Percentiles rank a stretch among this genome's conserved stretches.
Evolutionary conservation across 495 filamentous ascomycete species (phyloP).

Genomic region (Trichodelitschia bisporula): DNA sequence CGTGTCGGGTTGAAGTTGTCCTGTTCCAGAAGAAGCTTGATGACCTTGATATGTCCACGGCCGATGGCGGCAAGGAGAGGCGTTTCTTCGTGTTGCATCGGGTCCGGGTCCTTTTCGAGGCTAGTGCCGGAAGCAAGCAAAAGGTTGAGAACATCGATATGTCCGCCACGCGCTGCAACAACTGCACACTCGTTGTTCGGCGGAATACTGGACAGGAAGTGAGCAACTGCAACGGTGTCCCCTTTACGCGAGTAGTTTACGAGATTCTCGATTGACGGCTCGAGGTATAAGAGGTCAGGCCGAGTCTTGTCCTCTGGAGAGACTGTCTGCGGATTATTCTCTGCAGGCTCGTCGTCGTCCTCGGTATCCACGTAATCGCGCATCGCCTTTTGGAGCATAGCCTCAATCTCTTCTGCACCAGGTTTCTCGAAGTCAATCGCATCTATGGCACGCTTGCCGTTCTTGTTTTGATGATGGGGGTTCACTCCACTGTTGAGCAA

Average conservation of each 20-base stretch:
- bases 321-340: slow-evolving; percentile 13
- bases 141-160: slow-evolving; percentile 63
- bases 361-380: slow-evolving; percentile 19
- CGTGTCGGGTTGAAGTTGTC: slow-evolving; percentile 55
- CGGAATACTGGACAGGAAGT: slow-evolving; percentile 54
- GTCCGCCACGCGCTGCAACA: slow-evolving; percentile 77
- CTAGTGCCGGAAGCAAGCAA: slow-evolving; percentile 56
- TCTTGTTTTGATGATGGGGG: slow-evolving; percentile 61
- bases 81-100: slow-evolving; percentile 42
- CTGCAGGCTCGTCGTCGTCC: slow-evolving; percentile 25
- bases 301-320: slow-evolving; percentile 7
- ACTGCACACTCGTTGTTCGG: slow-evolving; percentile 71
- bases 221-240: slow-evolving; percentile 53
- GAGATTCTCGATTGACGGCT: slow-evolving; percentile 33
- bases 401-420: slow-evolving; percentile 29
- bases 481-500: slow-evolving; percentile 58
- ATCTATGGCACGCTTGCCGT: slow-evolving; percentile 72
- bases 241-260: slow-evolving; percentile 60
- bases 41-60: slow-evolving; percentile 59
- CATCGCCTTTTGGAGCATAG: slow-evolving; percentile 18
- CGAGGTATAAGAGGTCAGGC: slow-evolving; percentile 25
- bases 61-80: slow-evolving; percentile 91
- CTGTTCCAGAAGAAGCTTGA: slow-evolving; percentile 56
- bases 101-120: slow-evolving; percentile 39
- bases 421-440: slow-evolving; percentile 39